A percentile compares a stretch with the other conserved stretches of the same genome.
phyloP scores from a whole-genome alignment of 179 eudicot species.

The Spinacia oleracea region DNA sequence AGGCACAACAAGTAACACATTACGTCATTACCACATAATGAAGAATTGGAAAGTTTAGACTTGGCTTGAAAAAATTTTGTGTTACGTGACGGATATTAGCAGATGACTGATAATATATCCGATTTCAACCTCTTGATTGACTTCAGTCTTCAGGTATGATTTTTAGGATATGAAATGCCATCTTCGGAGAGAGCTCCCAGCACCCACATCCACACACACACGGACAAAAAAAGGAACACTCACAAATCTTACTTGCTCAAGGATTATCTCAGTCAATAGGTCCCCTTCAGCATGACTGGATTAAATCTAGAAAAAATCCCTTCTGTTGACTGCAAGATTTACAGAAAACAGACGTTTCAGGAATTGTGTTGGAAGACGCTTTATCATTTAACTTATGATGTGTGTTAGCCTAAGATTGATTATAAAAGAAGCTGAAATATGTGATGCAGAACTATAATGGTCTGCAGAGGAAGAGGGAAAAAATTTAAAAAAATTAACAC shows the following conservation, averaged over 20 bases:
- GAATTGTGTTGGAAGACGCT: neutral
- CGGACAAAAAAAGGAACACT: neutral
- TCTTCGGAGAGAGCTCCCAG: neutral
- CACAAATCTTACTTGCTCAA: neutral
- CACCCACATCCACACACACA: neutral
- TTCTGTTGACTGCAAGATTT: neutral
- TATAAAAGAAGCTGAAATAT: neutral
- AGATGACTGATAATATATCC: too few species aligned
- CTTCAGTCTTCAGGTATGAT: too few species aligned
- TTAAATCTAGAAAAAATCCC: neutral
- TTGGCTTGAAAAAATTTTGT: neutral
- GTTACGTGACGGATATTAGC: neutral
- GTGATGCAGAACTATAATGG: neutral
- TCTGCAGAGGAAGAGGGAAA: neutral
- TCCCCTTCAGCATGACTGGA: neutral
- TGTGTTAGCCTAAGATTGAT: neutral
- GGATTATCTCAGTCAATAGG: neutral
- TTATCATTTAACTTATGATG: neutral
- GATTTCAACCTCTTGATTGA: too few species aligned
- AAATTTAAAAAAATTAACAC: neutral
- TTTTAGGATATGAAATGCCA: neutral
- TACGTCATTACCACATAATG: neutral
- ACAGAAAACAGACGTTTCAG: neutral
- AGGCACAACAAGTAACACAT: neutral
- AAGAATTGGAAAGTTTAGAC: slow-evolving; percentile 1